Evolutionary conservation across 2,329 filamentous ascomycete species (phyloP), one percentile per base, ranked within the genome.

Genomic region (Triangularia setosa): DNA sequence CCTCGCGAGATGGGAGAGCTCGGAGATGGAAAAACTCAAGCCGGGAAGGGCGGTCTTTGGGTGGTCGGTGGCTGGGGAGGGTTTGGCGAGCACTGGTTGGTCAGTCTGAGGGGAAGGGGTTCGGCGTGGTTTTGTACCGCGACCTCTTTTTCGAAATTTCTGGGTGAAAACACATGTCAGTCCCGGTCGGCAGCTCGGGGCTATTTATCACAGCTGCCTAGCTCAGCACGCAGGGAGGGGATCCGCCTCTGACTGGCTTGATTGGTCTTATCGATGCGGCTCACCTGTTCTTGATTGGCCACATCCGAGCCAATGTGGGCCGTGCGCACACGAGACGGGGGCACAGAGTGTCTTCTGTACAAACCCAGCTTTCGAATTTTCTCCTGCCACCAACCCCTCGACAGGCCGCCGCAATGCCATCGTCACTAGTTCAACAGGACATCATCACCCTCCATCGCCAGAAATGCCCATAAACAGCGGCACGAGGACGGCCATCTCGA

Each of bases 121-220:
- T 28, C 35, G 33, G 40, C 58, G 55, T 64, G 66, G 62, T 64
- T 61, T 65, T 62, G 65, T 67, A 68, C 60, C 66, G 67, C 61
- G 69, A 70, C 67, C 69, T 66, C 65, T 69, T 66, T 66, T 65
- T 52, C 33, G 21, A 67, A 70, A 73, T 68, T 65, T 71, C 70
- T 68, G 69, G 68, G 68, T 71, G 69, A 73, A 72, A 73, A 72
- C 71, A 71, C 69, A 71, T 72, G 70, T 73, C 69, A 71, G 74
- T 71, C 70, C 68, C 72, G 70, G 72, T 73, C 71, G 74, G 73
- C 68, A 72, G 73, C 71, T 68, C 69, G 71, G 70, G 69, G 72
- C 74, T 77, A 77, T 77, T 77, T 77, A 77, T 76, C 71, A 73
- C 65, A 68, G 68, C 70, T 68, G 67, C 69, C 69, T 65, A 62